phyloP scores from a whole-genome alignment of 2,329 filamentous ascomycete species.

The Xylariales sp. region DNA sequence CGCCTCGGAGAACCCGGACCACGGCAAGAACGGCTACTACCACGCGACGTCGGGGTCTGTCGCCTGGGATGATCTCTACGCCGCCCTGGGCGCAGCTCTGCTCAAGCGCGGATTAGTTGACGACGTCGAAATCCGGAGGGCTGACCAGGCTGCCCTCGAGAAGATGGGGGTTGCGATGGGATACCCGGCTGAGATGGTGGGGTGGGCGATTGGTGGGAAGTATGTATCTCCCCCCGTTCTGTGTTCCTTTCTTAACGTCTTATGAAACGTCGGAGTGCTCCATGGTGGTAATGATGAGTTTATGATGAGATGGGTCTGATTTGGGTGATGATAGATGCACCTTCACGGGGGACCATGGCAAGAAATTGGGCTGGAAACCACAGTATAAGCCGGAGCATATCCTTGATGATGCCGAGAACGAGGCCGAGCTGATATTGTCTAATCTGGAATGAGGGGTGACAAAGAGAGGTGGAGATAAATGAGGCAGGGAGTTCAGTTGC shows the following conservation, averaged over 20 bases:
- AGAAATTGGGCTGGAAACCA: conserved; percentile 40
- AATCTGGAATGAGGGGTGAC: conserved; percentile 12
- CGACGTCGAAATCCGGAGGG: conserved; percentile 29
- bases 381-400: conserved; percentile 38
- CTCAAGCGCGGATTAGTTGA: conserved; percentile 33
- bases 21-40: conserved; percentile 44
- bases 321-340: conserved; percentile 40
- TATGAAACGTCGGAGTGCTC: no score
- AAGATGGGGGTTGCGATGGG: conserved; percentile 37
- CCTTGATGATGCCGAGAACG: conserved; percentile 37
- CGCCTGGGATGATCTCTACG: conserved; percentile 47
- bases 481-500: no score
- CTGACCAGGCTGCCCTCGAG: conserved; percentile 30
- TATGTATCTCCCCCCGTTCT: no score
- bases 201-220: conserved; percentile 37
- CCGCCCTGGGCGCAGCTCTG: conserved; percentile 37
- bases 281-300: no score
- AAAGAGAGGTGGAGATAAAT: no score
- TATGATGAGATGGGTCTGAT: no score
- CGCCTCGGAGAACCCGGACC: conserved; percentile 26
- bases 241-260: no score
- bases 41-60: conserved; percentile 44
- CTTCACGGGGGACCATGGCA: conserved; percentile 35
- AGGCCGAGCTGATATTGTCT: conserved; percentile 39
- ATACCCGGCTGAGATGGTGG: conserved; percentile 30